phyloP scores from a whole-genome alignment of 2,329 filamentous ascomycete species.

The Aspergillus clavatus region DNA sequence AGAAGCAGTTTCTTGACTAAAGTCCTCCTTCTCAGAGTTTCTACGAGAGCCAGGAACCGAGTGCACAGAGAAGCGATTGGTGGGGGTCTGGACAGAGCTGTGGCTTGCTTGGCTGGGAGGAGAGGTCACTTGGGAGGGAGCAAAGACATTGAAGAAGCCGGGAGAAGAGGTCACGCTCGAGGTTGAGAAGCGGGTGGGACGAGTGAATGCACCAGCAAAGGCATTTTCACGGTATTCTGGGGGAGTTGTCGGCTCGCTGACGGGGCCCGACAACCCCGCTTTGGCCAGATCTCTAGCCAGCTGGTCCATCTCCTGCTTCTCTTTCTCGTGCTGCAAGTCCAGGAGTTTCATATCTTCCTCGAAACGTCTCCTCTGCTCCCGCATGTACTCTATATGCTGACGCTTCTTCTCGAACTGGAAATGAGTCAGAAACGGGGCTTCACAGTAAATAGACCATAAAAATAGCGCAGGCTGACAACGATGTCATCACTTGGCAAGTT shows the following conservation, averaged over 20 bases:
- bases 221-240: slow-evolving; percentile 83
- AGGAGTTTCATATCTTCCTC: slow-evolving; percentile 89
- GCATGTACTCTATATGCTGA: slow-evolving; percentile 82
- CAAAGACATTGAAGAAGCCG: slow-evolving; percentile 67
- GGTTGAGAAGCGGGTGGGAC: slow-evolving; percentile 82
- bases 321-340: slow-evolving; percentile 75
- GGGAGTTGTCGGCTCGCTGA: slow-evolving; percentile 93
- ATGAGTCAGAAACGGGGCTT: slow-evolving; percentile 39
- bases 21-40: slow-evolving; percentile 86
- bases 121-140: slow-evolving; percentile 72
- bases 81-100: slow-evolving; percentile 46
- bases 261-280: slow-evolving; percentile 60
- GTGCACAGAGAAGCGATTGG: slow-evolving; percentile 68
- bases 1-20: slow-evolving; percentile 56
- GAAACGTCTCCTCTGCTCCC: slow-evolving; percentile 82
- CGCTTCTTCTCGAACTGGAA: slow-evolving; percentile 87
- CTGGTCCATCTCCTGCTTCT: slow-evolving; percentile 77
- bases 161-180: slow-evolving; percentile 81
- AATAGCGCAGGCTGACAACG: too few relatives aligned
- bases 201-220: slow-evolving; percentile 74
- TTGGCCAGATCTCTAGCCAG: slow-evolving; percentile 73
- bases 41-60: slow-evolving; percentile 82
- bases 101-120: slow-evolving; percentile 62
- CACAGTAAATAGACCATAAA: too few relatives aligned
- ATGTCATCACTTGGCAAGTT: background rate